Conservation (phyloP, 352 stramenopile genomes). For the Globisporangium sylvaticum region DNA sequence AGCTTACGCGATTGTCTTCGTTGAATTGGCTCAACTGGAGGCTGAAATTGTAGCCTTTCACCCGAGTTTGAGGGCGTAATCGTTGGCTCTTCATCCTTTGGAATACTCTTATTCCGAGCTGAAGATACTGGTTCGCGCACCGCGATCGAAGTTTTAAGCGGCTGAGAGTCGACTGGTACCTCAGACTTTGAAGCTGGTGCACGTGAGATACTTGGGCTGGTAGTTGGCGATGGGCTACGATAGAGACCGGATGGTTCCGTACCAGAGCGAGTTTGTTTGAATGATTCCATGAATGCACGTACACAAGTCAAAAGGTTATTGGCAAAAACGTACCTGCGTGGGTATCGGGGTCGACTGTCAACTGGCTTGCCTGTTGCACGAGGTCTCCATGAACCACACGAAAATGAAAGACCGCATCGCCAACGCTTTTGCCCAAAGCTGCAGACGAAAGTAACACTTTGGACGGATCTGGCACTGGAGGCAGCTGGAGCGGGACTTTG, state of each 20-base stretch:
- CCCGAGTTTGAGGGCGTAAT: conserved; percentile 4
- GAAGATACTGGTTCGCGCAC: not conserved
- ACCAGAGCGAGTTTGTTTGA: not conserved
- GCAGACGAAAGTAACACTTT: conserved; percentile 23
- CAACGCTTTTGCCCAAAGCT: conserved; percentile 6
- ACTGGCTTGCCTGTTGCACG: conserved; percentile 21
- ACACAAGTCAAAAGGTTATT: not conserved
- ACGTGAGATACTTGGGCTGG: too few relatives aligned
- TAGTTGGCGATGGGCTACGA: not conserved
- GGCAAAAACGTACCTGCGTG: conserved; percentile 20
- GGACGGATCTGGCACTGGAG: conserved; percentile 37
- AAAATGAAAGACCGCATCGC: conserved; percentile 28
- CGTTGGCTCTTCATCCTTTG: not conserved
- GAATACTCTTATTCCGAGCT: not conserved
- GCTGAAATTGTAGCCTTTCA: not conserved
- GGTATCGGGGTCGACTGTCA: conserved; percentile 33
- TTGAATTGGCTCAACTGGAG: not conserved
- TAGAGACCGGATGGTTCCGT: conserved; percentile 6
- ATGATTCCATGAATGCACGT: not conserved
- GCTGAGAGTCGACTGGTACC: not conserved
- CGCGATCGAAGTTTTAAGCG: not conserved
- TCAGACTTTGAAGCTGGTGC: not conserved
- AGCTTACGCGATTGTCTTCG: conserved; percentile 6
- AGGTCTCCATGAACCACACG: conserved; percentile 30
- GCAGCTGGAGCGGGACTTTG: conserved; percentile 36